Percentiles rank a stretch among this genome's conserved stretches.
Evolutionary conservation across 768 basidiomycete genomes (phyloP).

Genomic region (Mrakia gelida): DNA sequence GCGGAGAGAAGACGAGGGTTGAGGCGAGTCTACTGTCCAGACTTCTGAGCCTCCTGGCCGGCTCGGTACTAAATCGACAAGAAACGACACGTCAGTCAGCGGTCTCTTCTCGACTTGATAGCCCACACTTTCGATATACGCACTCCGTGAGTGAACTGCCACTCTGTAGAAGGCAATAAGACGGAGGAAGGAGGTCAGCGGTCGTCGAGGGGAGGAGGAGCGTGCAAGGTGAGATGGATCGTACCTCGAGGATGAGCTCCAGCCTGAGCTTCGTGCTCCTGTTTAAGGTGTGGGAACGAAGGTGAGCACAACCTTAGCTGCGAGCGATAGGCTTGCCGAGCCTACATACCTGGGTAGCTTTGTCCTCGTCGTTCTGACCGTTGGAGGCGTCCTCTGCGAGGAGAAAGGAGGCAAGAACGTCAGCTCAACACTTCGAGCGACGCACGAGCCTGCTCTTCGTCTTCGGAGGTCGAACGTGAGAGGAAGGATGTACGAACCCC

Average conservation of each 20-base stretch:
- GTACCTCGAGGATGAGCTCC: constrained; percentile 19
- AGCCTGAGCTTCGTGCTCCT: background rate
- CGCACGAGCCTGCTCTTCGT: too few species aligned
- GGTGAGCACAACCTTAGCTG: too few species aligned
- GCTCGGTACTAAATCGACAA: constrained; percentile 3
- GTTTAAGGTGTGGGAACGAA: too few species aligned
- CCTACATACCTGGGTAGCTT: background rate
- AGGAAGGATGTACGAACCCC: background rate
- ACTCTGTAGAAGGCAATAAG: background rate
- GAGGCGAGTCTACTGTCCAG: background rate
- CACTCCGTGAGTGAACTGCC: background rate
- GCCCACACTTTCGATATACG: too few species aligned
- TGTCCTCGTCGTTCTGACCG: constrained; percentile 19
- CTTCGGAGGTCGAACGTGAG: too few species aligned
- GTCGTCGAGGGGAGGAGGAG: background rate
- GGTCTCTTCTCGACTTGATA: too few species aligned
- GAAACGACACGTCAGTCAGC: too few species aligned
- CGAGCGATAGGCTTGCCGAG: too few species aligned
- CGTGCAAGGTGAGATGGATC: too few species aligned
- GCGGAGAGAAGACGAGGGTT: too few species aligned
- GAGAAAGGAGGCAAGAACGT: background rate
- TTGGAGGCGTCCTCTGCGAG: background rate
- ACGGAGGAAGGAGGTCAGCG: background rate
- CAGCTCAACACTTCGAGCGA: too few species aligned
- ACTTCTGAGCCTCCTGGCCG: background rate